Base-by-base conservation (phyloP, 805 yeast species). In the Pichia insulana region DNA sequence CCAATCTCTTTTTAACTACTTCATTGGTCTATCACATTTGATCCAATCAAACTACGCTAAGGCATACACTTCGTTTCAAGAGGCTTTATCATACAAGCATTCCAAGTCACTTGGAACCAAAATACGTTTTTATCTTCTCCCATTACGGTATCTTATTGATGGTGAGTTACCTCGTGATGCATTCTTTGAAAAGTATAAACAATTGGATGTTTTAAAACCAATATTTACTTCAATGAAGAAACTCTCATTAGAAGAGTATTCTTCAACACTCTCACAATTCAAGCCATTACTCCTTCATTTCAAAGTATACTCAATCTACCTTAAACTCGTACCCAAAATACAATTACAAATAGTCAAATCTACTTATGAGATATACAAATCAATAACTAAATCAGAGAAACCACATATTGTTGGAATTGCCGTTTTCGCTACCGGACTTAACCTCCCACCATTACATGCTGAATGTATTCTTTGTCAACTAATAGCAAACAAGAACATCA, bases 21-120 rank as follows among this genome's bases (percentile, higher is more conserved):
- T 30, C 20, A 10, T 42, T 11, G 45, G 39, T 11, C 19, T 27
- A 1, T 27, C 41, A 7, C 26, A 37, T 10, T 13, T 42, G 3
- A 18, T 42, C 3, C 44, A 42, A 30, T 42, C 44, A 9, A 42
- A 37, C 15, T 37, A 37, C 15, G 30, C 39, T 3, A 37, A 37
- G 25, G 37, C 44, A 7, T 33, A 22, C 7, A 11, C n/a, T 8
- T 37, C 27, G 12, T 42, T 42, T 18, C 28, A 42, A 30, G n/a
- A 19, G 15, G 40, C 44, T 3, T 32, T 37, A 11, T 12, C 26
- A 10, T n/a, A 19, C n/a, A 42, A 42, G 18, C 44, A 37, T 16
- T 37, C 40, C 6, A 42, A 34, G 26, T 13, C 41, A 4, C 16
- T 42, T 7, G 15, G 19, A 7, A 18, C 15, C 3, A 42, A 42